phyloP scores from a whole-genome alignment of 129 eudicot genomes.

The Lactuca saligna region DNA sequence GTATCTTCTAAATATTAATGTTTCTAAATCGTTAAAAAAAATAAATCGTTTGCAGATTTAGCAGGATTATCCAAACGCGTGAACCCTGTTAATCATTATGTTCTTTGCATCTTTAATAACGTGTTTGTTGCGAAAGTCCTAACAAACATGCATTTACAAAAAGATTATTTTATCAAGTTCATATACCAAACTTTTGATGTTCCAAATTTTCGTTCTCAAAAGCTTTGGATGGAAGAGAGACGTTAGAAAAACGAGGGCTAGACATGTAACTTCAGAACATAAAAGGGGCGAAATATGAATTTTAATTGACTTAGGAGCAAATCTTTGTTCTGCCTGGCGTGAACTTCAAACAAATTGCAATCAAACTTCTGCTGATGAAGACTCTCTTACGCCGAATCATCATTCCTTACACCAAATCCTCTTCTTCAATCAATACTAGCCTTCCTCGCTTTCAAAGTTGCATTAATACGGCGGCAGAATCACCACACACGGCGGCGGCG shows the following conservation, averaged over 20 bases:
- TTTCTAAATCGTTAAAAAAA: too few relatives aligned
- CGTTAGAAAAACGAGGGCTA: neutral
- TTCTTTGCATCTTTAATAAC: neutral
- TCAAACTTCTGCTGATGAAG: constrained; percentile 3
- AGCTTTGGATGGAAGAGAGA: neutral
- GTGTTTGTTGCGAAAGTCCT: neutral
- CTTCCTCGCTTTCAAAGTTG: constrained; percentile 14
- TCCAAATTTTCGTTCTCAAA: neutral
- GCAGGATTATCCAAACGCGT: too few relatives aligned
- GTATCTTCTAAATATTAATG: too few relatives aligned
- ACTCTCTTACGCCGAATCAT: neutral
- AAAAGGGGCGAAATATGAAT: neutral
- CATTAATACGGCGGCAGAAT: constrained; percentile 14
- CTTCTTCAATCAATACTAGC: neutral
- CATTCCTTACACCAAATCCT: constrained; percentile 11
- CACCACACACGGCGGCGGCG: constrained; percentile 15
- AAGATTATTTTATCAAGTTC: too few relatives aligned
- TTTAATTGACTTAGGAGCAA: neutral
- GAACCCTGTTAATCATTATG: neutral
- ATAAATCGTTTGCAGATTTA: too few relatives aligned
- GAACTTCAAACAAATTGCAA: constrained; percentile 12
- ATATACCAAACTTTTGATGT: neutral
- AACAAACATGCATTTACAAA: neutral
- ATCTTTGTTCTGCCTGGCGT: neutral
- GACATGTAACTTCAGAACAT: neutral